Conservation (phyloP, 768 basidiomycete genomes). For the Cyathus striatus region DNA sequence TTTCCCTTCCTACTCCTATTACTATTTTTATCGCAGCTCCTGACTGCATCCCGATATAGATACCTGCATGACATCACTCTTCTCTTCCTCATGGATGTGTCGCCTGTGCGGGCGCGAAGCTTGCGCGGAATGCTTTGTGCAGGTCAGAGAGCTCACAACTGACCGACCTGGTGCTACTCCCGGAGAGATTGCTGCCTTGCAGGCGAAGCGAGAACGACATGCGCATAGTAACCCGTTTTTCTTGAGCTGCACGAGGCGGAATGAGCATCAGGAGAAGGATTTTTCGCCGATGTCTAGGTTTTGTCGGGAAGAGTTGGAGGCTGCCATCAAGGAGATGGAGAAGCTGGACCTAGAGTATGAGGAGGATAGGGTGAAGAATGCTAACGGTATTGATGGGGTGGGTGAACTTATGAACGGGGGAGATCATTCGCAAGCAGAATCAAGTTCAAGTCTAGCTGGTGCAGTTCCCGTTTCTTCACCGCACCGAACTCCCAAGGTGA, state of each 20-base stretch:
- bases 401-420: neutral
- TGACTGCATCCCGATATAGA: no score
- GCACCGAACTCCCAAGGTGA: no score
- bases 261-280: slow-evolving; percentile 60
- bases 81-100: slow-evolving; percentile 88
- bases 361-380: neutral
- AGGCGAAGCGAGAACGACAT: slow-evolving; percentile 53
- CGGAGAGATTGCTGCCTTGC: slow-evolving; percentile 43
- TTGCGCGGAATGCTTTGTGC: slow-evolving; percentile 78
- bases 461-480: neutral
- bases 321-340: slow-evolving; percentile 69
- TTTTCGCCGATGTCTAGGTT: slow-evolving; percentile 85
- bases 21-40: no score
- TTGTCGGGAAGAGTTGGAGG: slow-evolving; percentile 52
- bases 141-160: slow-evolving; percentile 59
- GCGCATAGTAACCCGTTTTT: slow-evolving; percentile 69
- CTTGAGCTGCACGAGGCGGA: slow-evolving; percentile 62
- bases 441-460: neutral
- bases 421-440: neutral
- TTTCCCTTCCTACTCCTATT: slow-evolving; percentile 3
- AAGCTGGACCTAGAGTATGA: slow-evolving; percentile 4
- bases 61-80: slow-evolving; percentile 91
- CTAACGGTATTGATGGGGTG: neutral
- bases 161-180: slow-evolving; percentile 43
- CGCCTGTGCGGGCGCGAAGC: slow-evolving; percentile 87